A percentile compares a stretch with the other conserved stretches of the same genome.
These are phyloP conservation scores for Aureobasidium sp. DNA, from an alignment of 2,329 filamentous ascomycete genomes.

Conservation along the genomic window DNA sequence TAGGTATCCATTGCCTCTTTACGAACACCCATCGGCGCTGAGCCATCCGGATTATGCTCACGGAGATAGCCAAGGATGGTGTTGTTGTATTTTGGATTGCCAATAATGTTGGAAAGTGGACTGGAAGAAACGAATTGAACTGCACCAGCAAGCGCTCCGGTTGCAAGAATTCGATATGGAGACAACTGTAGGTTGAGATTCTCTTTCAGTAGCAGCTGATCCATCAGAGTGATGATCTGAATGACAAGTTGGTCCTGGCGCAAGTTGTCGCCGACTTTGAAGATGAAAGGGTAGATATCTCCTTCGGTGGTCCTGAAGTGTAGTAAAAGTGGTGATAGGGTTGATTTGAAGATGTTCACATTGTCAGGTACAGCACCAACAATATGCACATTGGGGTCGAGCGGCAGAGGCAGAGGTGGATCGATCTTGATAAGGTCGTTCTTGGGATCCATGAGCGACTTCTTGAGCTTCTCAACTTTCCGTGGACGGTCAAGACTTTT, in stretches of 20 bases:
- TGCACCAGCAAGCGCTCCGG: conserved; percentile 78
- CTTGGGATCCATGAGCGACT: conserved; percentile 76
- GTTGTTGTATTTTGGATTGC: conserved; percentile 66
- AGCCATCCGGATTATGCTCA: conserved; percentile 80
- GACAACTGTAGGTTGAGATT: conserved; percentile 92
- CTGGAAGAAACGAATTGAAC: conserved; percentile 83
- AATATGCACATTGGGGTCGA: conserved; percentile 77
- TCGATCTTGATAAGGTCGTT: conserved; percentile 82
- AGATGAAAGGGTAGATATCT: conserved; percentile 81
- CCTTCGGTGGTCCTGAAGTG: conserved; percentile 77
- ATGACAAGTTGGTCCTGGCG: conserved; percentile 96
- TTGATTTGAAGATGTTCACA: conserved; percentile 90
- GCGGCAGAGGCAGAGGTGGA: conserved; percentile 75
- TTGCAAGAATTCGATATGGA: conserved; percentile 93
- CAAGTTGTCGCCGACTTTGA: conserved; percentile 94
- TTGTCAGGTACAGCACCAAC: conserved; percentile 77
- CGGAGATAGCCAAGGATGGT: conserved; percentile 73
- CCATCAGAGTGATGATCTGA: conserved; percentile 96
- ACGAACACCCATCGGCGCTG: conserved; percentile 73
- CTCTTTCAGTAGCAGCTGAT: conserved; percentile 88
- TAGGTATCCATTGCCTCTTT: conserved; percentile 94
- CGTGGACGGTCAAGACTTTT: conserved; percentile 69
- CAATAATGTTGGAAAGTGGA: conserved; percentile 71
- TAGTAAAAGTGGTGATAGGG: conserved; percentile 81
- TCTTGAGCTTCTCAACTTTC: conserved; percentile 79